Conservation (phyloP, 805 yeast genomes). For the Kazachstania bromeliacearum region DNA sequence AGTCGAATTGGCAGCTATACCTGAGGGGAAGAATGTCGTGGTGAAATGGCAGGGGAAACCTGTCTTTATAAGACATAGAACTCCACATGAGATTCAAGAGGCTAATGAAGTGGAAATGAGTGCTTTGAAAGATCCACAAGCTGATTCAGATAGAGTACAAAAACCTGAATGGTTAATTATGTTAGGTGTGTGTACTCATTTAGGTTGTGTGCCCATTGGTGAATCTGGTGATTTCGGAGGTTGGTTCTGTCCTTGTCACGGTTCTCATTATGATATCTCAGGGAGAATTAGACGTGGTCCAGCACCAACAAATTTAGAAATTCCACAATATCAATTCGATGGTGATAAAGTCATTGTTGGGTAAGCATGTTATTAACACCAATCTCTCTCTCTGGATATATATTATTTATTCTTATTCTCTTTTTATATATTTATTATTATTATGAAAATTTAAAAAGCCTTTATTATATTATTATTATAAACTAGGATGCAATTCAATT, state of each 20-base stretch:
- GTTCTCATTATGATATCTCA: conserved; percentile 98
- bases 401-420: conserved; percentile 4
- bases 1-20: conserved; percentile 86
- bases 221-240: conserved; percentile 99
- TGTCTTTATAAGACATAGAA: conserved; percentile 98
- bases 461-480: conserved; percentile 7
- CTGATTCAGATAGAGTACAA: conserved; percentile 86
- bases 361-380: conserved; percentile 32
- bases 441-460: background rate
- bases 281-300: conserved; percentile 99
- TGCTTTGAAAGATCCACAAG: conserved; percentile 86
- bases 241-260: conserved; percentile 99
- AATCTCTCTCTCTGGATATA: background rate
- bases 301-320: conserved; percentile 97
- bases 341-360: conserved; percentile 85
- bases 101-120: conserved; percentile 77
- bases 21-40: conserved; percentile 95
- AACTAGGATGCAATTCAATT: conserved; percentile 10
- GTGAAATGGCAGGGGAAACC: conserved; percentile 99
- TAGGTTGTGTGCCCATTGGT: conserved; percentile 99
- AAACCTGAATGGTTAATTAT: conserved; percentile 97
- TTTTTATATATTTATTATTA: conserved; percentile 5
- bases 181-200: conserved; percentile 99
- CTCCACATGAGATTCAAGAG: conserved; percentile 83
- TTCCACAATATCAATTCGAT: conserved; percentile 82